These are phyloP conservation scores for Trichoderma endophyticum DNA, from an alignment of 2,329 filamentous ascomycete genomes.

Conservation along the genomic window DNA sequence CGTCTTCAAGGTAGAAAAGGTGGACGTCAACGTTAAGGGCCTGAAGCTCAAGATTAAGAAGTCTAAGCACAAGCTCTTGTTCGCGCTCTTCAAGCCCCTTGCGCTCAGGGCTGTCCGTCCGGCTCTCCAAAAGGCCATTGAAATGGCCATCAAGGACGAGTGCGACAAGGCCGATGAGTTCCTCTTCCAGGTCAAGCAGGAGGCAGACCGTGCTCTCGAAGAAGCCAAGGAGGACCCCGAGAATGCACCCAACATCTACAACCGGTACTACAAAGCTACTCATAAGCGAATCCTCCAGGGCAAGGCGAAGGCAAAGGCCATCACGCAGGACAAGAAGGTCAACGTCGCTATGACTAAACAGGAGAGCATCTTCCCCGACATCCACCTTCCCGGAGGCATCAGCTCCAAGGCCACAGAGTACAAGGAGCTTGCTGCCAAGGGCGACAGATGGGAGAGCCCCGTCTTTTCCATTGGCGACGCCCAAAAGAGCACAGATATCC, in stretches of 20 bases:
- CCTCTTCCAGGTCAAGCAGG: conserved; percentile 73
- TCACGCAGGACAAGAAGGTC: conserved; percentile 64
- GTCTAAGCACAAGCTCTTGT: conserved; percentile 91
- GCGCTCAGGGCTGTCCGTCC: conserved; percentile 81
- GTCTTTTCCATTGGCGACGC: conserved; percentile 86
- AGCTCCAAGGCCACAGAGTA: conserved; percentile 93
- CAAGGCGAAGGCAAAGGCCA: conserved; percentile 70
- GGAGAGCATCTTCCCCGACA: conserved; percentile 84
- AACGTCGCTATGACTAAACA: conserved; percentile 60
- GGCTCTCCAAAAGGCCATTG: conserved; percentile 79
- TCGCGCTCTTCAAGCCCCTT: conserved; percentile 81
- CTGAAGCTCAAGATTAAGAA: conserved; percentile 88
- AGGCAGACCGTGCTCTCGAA: conserved; percentile 70
- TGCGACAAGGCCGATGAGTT: conserved; percentile 72
- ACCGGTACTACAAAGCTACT: conserved; percentile 72
- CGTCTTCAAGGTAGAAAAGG: conserved; percentile 93
- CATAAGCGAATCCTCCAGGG: conserved; percentile 71
- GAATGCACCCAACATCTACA: conserved; percentile 77
- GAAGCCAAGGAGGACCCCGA: conserved; percentile 60
- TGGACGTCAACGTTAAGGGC: conserved; percentile 76
- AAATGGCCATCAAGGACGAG: conserved; percentile 83
- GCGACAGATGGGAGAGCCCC: conserved; percentile 90
- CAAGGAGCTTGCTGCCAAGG: conserved; percentile 80
- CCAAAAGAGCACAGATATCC: conserved; percentile 68
- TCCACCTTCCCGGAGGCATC: conserved; percentile 77